Percentiles rank a stretch among this genome's conserved stretches.
These are phyloP conservation scores for Oryza meridionalis DNA, from an alignment of 176 grass and related monocot genomes.

Conservation along the genomic window DNA sequence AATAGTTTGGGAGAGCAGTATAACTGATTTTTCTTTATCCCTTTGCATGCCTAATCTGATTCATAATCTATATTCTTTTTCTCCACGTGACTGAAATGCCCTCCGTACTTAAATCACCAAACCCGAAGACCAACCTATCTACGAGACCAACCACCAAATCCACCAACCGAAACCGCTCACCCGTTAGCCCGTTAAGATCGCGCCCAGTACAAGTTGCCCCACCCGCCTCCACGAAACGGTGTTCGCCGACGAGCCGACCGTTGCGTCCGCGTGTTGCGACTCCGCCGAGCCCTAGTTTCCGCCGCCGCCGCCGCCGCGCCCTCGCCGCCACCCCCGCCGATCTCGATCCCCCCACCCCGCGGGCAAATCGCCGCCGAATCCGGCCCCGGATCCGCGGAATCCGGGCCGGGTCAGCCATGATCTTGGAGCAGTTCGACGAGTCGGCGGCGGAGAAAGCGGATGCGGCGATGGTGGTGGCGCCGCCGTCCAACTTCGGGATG, in stretches of 20 bases:
- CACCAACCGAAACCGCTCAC: neutral
- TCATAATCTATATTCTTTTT: too few relatives aligned
- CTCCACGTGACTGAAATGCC: too few relatives aligned
- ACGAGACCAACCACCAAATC: neutral
- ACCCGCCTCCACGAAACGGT: neutral
- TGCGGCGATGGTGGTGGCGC: neutral
- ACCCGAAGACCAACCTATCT: too few relatives aligned
- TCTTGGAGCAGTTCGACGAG: conserved; percentile 38
- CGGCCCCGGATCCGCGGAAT: neutral
- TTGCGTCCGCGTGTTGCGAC: neutral
- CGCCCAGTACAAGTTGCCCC: neutral
- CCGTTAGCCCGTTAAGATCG: neutral
- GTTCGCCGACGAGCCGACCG: neutral
- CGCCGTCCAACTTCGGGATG: conserved; percentile 44
- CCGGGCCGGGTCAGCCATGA: conserved; percentile 14
- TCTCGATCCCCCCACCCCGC: neutral
- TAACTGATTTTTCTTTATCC: too few relatives aligned
- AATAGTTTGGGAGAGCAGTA: too few relatives aligned
- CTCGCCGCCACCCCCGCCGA: neutral
- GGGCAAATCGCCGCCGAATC: neutral
- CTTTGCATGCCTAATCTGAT: too few relatives aligned
- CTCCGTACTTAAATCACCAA: too few relatives aligned
- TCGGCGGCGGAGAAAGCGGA: neutral
- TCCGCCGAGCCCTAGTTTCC: neutral
- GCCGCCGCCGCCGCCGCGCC: neutral